Conservation (phyloP, 208 protist species). For the Crithidia thermophila region DNA sequence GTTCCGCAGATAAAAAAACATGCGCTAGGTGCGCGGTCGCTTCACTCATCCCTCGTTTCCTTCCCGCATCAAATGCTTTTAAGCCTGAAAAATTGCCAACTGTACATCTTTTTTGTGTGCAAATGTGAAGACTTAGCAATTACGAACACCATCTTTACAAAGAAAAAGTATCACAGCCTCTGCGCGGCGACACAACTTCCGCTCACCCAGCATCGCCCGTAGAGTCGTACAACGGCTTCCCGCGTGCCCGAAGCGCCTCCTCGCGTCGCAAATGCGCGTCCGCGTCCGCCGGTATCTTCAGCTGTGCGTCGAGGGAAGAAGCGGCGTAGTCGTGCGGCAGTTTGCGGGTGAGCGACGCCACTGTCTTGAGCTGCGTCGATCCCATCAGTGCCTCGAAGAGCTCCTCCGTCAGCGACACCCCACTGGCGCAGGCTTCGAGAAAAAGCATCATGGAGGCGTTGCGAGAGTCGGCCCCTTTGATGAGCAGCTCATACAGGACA, state of each 20-base stretch:
- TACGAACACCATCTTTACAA: not conserved
- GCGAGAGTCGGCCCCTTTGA: conserved; percentile 70
- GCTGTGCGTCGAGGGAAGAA: conserved; percentile 68
- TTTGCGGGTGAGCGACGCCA: conserved; percentile 65
- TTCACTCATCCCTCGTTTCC: too few relatives aligned
- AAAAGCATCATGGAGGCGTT: conserved; percentile 89
- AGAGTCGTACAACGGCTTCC: conserved; percentile 75
- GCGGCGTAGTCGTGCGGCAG: conserved; percentile 80
- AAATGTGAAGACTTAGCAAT: too few relatives aligned
- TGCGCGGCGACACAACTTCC: not conserved
- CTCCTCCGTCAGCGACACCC: conserved; percentile 58
- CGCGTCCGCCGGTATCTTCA: conserved; percentile 74
- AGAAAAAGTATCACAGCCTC: not conserved
- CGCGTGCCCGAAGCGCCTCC: conserved; percentile 69
- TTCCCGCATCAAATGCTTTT: too few relatives aligned
- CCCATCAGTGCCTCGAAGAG: conserved; percentile 70
- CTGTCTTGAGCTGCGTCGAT: conserved; percentile 42
- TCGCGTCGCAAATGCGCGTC: conserved; percentile 87
- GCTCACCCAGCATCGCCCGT: conserved; percentile 61
- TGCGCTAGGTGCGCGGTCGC: too few relatives aligned
- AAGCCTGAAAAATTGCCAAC: too few relatives aligned
- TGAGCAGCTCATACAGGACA: conserved; percentile 71
- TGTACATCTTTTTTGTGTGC: too few relatives aligned
- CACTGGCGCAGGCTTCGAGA: conserved; percentile 77
- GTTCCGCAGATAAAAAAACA: too few relatives aligned